Conservation (phyloP, 2,329 filamentous ascomycete species). For the Davidsoniella eucalypti region DNA sequence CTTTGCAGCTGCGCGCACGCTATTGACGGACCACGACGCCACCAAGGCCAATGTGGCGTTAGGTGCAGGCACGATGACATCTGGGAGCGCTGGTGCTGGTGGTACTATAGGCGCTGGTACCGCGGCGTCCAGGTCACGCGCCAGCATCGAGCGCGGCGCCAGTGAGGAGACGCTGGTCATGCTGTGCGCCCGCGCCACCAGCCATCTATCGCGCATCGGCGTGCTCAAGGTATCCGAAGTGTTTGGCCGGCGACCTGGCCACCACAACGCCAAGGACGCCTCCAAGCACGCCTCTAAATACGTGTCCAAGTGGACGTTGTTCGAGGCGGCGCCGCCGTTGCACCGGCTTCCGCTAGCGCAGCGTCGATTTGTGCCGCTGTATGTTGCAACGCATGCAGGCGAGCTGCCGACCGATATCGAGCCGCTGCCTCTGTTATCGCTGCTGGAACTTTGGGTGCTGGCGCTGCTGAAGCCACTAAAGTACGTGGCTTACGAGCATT, state of each 20-base stretch:
- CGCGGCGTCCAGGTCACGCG: neutral
- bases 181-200: conserved; percentile 30
- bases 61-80: no score
- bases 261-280: no score
- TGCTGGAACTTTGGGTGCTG: conserved; percentile 36
- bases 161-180: conserved; percentile 29
- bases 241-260: conserved; percentile 18
- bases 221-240: conserved; percentile 28
- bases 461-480: conserved; percentile 32
- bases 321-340: conserved; percentile 22
- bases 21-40: conserved; percentile 18
- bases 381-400: conserved; percentile 33
- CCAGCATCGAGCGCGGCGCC: conserved; percentile 14
- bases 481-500: conserved; percentile 31
- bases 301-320: conserved; percentile 29
- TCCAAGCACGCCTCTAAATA: conserved; percentile 14
- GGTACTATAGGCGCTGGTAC: neutral
- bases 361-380: conserved; percentile 32
- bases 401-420: conserved; percentile 30
- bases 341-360: conserved; percentile 25
- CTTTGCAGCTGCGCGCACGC: conserved; percentile 30
- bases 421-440: conserved; percentile 25
- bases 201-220: conserved; percentile 28
- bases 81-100: no score
- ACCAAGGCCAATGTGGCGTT: neutral